Evolutionary conservation across 1,284 basidiomycete species (phyloP), one percentile per base, ranked within the genome.

Genomic region (Fistulina hepatica): DNA sequence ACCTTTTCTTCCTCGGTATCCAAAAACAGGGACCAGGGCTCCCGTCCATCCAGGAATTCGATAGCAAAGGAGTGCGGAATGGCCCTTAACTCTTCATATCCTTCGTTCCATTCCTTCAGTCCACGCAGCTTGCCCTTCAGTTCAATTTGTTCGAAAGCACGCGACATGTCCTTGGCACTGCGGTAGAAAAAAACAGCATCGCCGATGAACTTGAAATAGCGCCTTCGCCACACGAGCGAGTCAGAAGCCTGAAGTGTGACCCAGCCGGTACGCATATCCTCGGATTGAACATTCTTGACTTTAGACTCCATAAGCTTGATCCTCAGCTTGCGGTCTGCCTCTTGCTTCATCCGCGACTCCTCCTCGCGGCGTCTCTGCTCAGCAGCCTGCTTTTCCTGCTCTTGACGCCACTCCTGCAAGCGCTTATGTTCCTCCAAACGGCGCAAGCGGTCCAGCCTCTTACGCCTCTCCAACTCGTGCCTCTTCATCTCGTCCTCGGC

Each of bases 1-100:
- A 73, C 80, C 69, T 84, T 84, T 48, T 82, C 78, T 44, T 74
- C 65, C 48, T 72, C 71, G 22, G 67, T 67, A 52, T 84, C 81
- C 2, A 75, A 65, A 45, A 68, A 84, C 60, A 82, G 63, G 39
- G 68, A 64, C 73, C 75, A 81, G 11, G 60, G 53, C 16, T 56
- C 58, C 13, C 55, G 59, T 5, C 57, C 65, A 44, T 73, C 68
- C 20, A 57, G 58, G 48, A 82, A 74, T 45, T 74, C 74, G 16
- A 84, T 56, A 2, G 71, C 78, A 54, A 84, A 82, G 1, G 81
- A 78, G 48, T 77, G 63, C 3, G 76, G 68, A 31, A 84, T 76
- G 3, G 78, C 68, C 52, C 77, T 69, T 17, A 84, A 56, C 36
- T 82, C 78, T 44, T 83, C 81, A 43, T 73, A 80, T 2, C 81